Evolutionary conservation across 768 basidiomycete species (phyloP).

Genomic region (Sporobolomyces pararoseus): DNA sequence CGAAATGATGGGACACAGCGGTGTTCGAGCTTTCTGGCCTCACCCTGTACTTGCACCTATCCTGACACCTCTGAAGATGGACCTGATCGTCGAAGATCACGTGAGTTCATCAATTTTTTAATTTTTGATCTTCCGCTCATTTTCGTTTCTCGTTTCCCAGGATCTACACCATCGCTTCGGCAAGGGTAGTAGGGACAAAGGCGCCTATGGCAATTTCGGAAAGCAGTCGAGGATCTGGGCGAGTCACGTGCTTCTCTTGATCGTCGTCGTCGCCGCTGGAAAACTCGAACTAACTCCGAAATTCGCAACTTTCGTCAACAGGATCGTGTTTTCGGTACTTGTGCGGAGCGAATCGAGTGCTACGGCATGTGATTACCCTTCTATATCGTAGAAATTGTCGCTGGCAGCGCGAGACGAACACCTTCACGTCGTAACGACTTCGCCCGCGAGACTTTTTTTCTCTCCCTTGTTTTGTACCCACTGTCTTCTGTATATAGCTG

Average conservation of each 20-base stretch:
- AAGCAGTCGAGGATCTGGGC: conserved; percentile 15
- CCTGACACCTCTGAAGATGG: conserved; percentile 12
- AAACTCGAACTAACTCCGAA: too few species aligned
- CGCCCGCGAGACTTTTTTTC: too few species aligned
- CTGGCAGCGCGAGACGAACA: too few species aligned
- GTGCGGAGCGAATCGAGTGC: conserved; percentile 30
- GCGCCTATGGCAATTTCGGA: background rate
- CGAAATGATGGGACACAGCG: conserved; percentile 34
- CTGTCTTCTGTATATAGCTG: too few species aligned
- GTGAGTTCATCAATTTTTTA: background rate
- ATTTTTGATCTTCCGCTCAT: background rate
- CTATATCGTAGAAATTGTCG: too few species aligned
- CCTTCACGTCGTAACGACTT: too few species aligned
- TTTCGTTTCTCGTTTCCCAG: background rate
- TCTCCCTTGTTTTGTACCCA: too few species aligned
- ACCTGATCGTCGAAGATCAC: conserved; percentile 36
- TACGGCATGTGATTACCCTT: conserved; percentile 14
- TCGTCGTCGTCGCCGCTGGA: conserved; percentile 9
- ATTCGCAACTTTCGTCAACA: background rate
- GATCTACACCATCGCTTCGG: conserved; percentile 33
- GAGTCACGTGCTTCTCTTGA: background rate
- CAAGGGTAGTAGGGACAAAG: conserved; percentile 2
- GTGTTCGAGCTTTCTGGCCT: conserved; percentile 26
- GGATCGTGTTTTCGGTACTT: conserved; percentile 23
- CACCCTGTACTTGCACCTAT: conserved; percentile 21